phyloP scores from a whole-genome alignment of 768 basidiomycete genomes.

The Clavulina sp. region DNA sequence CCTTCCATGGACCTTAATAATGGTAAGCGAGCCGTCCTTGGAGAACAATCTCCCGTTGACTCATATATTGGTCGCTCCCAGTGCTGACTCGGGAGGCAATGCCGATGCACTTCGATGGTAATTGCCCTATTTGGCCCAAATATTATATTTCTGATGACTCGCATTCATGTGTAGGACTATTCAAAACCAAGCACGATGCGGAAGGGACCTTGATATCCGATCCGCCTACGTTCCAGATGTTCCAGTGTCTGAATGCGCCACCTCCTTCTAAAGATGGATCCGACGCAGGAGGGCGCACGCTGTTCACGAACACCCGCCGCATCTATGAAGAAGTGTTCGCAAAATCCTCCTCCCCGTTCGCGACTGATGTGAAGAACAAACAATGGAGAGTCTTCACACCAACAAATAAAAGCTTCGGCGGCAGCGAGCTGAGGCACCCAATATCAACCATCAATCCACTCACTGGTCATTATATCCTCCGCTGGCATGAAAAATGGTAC shows the following conservation, averaged over 20 bases:
- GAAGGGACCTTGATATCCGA: not conserved
- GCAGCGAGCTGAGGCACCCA: not conserved
- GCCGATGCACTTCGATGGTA: constrained; percentile 1
- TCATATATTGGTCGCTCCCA: not conserved
- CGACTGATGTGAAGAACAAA: not conserved
- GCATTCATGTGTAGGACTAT: too few relatives aligned
- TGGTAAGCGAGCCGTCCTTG: not conserved
- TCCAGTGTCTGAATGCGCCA: constrained; percentile 1
- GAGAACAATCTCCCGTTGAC: not conserved
- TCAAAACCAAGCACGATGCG: not conserved
- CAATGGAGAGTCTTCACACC: not conserved
- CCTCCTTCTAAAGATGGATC: not conserved
- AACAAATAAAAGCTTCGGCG: not conserved
- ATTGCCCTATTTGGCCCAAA: too few relatives aligned
- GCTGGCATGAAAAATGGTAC: not conserved
- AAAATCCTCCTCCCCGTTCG: not conserved
- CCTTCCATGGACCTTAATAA: not conserved
- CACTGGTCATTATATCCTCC: not conserved
- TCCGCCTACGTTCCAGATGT: not conserved
- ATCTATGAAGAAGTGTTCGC: not conserved
- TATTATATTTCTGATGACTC: too few relatives aligned
- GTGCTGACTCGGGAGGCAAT: not conserved
- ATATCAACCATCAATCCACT: not conserved
- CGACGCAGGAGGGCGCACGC: not conserved
- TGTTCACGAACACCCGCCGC: not conserved